These are phyloP conservation scores for Citrus medica DNA, from an alignment of 345 rosid species.

Conservation along the genomic window DNA sequence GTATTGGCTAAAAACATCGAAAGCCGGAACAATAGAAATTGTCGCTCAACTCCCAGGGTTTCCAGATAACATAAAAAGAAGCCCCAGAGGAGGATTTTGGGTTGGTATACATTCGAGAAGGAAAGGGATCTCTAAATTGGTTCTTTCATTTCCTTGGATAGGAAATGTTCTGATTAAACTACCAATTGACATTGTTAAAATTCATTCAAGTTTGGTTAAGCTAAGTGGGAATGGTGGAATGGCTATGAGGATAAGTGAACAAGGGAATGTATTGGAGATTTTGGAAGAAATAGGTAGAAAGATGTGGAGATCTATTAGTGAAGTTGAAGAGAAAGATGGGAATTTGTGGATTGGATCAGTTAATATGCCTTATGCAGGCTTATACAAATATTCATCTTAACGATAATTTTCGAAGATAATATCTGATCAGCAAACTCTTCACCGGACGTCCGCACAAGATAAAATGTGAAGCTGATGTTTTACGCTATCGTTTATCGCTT, in stretches of 20 bases:
- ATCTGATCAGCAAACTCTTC: no score
- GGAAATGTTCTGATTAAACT: constrained; percentile 43
- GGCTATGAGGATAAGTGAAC: constrained; percentile 63
- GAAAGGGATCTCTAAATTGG: constrained; percentile 25
- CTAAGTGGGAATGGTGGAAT: constrained; percentile 42
- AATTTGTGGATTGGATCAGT: constrained; percentile 71
- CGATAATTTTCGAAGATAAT: no score
- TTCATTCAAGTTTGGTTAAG: constrained; percentile 30
- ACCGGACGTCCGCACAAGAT: no score
- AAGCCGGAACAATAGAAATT: constrained; percentile 22
- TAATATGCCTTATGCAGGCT: constrained; percentile 41
- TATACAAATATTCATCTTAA: constrained; percentile 10
- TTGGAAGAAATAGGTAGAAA: constrained; percentile 32
- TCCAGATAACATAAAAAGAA: constrained; percentile 67
- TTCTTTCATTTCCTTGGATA: constrained; percentile 40
- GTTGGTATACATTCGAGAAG: constrained; percentile 54
- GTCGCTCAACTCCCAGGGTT: constrained; percentile 57
- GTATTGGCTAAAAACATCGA: constrained; percentile 36
- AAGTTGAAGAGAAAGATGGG: constrained; percentile 52
- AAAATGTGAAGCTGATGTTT: no score
- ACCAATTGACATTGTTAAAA: constrained; percentile 39
- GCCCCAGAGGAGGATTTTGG: constrained; percentile 67
- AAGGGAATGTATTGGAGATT: constrained; percentile 48
- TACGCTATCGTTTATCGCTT: no score
- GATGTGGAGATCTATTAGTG: constrained; percentile 50